Evolutionary conservation across 192 early-diverging fungal genomes (phyloP), one percentile per base, ranked within the genome.

Genomic region (Coemansia sp.): DNA sequence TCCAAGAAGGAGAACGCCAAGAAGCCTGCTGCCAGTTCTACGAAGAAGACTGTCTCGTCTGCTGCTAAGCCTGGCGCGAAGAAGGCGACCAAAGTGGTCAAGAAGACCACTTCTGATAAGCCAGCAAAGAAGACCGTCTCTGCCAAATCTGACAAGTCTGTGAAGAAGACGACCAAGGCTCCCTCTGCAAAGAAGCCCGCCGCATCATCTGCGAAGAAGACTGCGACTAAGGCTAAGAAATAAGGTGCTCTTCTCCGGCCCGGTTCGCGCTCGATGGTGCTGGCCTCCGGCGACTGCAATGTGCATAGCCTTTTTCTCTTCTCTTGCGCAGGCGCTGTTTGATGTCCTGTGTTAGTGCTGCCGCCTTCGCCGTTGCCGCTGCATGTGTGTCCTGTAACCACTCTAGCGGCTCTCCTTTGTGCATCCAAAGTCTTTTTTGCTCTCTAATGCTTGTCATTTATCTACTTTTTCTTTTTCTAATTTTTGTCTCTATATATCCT

Each of bases 61-160:
- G 47, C 54, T 41, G 25, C 54, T 9, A 60, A 60, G 49, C 1
- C 23, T 32, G 44, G 31, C 16, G 66, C 59, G 4, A 62, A 68
- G 54, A 65, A 68, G 66, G 23, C 56, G 66, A 22, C 56, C 3
- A 48, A 61, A 14, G 18, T 60, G 12, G 31, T 54, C 48, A 78
- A 71, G 69, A 68, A 68, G 69, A n/a, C 60, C 7, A 47, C 54
- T 18, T 55, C 38, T 26, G 52, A 52, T 16, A 54, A 48, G 44
- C 47, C 57, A 14, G 31, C 48, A 1, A 69, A 76, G 63, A 71
- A 70, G 65, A 19, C 56, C 1, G 54, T 32, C 2, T 23, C 50
- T 12, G 54, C 70, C 21, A 30, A 63, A 23, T 41, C 62, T 47
- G 73, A 73, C 65, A 72, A 67, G 65, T 28, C 62, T 48, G 59